phyloP scores from a whole-genome alignment of 768 basidiomycete genomes.

The Agaricus blazei region DNA sequence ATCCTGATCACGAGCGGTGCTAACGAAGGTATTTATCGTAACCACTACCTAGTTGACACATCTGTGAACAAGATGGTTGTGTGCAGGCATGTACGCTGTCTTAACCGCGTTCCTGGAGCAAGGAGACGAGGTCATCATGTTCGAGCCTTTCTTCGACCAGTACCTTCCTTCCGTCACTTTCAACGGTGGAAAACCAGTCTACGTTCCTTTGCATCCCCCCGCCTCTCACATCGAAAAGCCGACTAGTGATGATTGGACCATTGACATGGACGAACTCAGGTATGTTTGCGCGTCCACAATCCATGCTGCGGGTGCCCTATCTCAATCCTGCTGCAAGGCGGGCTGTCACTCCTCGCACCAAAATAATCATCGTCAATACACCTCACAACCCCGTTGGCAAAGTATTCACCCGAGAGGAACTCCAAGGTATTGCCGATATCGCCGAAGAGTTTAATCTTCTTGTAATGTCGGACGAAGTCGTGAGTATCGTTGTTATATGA shows the following conservation, averaged over 20 bases:
- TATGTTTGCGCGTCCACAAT: constrained; percentile 21
- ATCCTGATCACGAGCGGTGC: constrained; percentile 95
- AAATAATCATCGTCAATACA: constrained; percentile 94
- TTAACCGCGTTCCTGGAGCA: constrained; percentile 87
- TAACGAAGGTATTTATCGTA: constrained; percentile 71
- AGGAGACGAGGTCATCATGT: constrained; percentile 97
- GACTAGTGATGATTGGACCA: constrained; percentile 77
- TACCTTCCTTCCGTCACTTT: constrained; percentile 91
- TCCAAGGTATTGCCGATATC: constrained; percentile 79
- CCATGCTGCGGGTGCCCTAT: background rate
- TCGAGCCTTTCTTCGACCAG: constrained; percentile 98
- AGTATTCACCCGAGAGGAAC: constrained; percentile 81
- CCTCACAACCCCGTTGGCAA: constrained; percentile 99
- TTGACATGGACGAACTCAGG: constrained; percentile 88
- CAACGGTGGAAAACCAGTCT: constrained; percentile 90
- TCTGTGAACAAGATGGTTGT: background rate
- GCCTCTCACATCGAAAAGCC: constrained; percentile 36
- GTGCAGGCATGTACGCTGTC: constrained; percentile 85
- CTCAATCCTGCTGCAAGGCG: constrained; percentile 35
- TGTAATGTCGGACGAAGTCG: constrained; percentile 96
- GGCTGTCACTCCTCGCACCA: constrained; percentile 84
- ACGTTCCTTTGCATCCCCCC: constrained; percentile 94
- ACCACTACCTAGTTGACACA: background rate
- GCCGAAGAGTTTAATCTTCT: constrained; percentile 91
- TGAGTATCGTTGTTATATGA: constrained; percentile 30